A percentile compares a stretch with the other conserved stretches of the same genome.
phyloP scores from a whole-genome alignment of 176 grass and related monocot genomes.

The Oryza glaberrima region DNA sequence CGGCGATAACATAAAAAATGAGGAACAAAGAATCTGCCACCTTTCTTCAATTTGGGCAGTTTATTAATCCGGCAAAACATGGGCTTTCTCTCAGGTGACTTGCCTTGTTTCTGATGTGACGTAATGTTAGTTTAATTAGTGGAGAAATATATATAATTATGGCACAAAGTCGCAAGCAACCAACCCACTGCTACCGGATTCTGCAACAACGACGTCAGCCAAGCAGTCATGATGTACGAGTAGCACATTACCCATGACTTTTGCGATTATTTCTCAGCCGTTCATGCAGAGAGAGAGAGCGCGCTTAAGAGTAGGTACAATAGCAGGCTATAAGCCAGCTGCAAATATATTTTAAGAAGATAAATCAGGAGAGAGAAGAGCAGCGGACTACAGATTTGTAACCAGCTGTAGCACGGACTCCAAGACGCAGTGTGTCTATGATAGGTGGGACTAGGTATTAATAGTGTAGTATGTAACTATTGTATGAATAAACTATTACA shows the following conservation, averaged over 20 bases:
- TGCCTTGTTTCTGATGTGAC: conserved; percentile 21
- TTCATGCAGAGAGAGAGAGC: too few species aligned
- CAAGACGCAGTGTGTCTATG: too few species aligned
- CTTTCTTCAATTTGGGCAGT: not conserved
- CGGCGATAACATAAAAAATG: not conserved
- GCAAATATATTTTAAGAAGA: too few species aligned
- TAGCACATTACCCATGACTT: not conserved
- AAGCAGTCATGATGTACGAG: not conserved
- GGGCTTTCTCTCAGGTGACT: conserved; percentile 40
- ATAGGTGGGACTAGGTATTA: too few species aligned
- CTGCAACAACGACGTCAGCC: not conserved
- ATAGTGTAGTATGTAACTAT: too few species aligned
- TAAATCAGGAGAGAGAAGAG: too few species aligned
- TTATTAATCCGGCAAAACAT: conserved; percentile 22
- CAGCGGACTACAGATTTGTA: too few species aligned
- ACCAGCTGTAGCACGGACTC: too few species aligned
- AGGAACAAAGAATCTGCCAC: not conserved
- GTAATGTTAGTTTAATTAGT: not conserved
- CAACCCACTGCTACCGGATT: not conserved
- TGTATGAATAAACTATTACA: too few species aligned
- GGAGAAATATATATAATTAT: not conserved
- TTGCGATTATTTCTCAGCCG: not conserved
- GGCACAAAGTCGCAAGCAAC: not conserved
- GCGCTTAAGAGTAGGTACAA: too few species aligned
- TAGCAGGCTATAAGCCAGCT: too few species aligned